Percentiles rank a stretch among this genome's conserved stretches.
phyloP scores from a whole-genome alignment of 2,329 filamentous ascomycete genomes.

The Verticillium longisporum region DNA sequence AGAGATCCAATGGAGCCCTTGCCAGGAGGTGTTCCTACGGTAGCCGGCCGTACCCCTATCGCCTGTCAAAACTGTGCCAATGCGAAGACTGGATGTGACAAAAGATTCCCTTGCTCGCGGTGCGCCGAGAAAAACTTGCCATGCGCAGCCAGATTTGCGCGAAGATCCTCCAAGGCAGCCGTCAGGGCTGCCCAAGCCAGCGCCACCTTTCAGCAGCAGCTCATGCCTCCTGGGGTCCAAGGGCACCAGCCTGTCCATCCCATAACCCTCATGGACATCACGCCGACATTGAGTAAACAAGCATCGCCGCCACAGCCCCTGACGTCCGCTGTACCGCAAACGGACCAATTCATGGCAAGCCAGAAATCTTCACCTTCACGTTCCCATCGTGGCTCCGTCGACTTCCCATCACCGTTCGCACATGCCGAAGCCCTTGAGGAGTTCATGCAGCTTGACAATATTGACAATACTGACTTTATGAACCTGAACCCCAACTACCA shows the following conservation, averaged over 20 bases:
- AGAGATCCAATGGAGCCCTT: constrained; percentile 37
- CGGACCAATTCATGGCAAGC: constrained; percentile 24
- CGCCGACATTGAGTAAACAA: constrained; percentile 17
- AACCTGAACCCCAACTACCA: constrained; percentile 27
- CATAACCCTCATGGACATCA: constrained; percentile 29
- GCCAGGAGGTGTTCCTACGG: constrained; percentile 33
- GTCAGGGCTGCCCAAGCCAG: constrained; percentile 33
- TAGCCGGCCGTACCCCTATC: constrained; percentile 28
- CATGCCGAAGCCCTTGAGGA: constrained; percentile 32
- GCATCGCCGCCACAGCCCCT: constrained; percentile 16
- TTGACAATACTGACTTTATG: constrained; percentile 25
- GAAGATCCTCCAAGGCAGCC: constrained; percentile 41
- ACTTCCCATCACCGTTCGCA: constrained; percentile 28
- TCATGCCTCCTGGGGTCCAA: constrained; percentile 8
- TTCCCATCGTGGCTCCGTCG: constrained; percentile 24
- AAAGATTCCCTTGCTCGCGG: constrained; percentile 28
- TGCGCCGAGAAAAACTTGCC: constrained; percentile 26
- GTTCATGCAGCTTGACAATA: constrained; percentile 29
- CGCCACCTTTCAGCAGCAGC: constrained; percentile 22
- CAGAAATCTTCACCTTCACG: constrained; percentile 21
- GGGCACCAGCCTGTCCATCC: constrained; percentile 16
- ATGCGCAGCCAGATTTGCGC: constrained; percentile 39
- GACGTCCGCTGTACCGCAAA: constrained; percentile 20
- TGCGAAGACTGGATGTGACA: constrained; percentile 31
- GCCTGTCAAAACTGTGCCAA: constrained; percentile 32